phyloP scores from a whole-genome alignment of 108 stramenopile genomes.

The Discostella stelligeroides region DNA sequence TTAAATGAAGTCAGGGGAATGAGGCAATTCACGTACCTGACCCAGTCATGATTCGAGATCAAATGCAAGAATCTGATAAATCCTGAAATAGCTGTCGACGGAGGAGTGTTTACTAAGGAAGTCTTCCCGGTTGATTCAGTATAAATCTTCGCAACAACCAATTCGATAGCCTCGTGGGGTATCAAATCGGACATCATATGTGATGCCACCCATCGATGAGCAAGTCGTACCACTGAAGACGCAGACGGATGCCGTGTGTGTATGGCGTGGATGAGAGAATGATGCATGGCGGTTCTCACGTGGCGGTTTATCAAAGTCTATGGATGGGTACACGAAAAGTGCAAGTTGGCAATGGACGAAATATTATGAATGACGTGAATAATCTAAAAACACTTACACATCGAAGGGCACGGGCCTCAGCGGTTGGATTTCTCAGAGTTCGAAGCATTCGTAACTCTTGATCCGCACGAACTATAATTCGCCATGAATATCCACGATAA shows the following conservation, averaged over 20 bases:
- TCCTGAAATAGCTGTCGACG: conserved; percentile 64
- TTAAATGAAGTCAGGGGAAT: background rate
- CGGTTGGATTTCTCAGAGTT: conserved; percentile 57
- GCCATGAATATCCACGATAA: conserved; percentile 77
- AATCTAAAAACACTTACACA: conserved; percentile 18
- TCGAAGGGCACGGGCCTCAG: conserved; percentile 54
- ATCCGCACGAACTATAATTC: conserved; percentile 80
- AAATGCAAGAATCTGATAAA: conserved; percentile 72
- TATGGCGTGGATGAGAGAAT: conserved; percentile 80
- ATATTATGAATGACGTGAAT: background rate
- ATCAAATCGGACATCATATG: conserved; percentile 83
- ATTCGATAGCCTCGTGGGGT: conserved; percentile 73
- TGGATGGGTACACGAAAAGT: conserved; percentile 1
- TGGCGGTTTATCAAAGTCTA: conserved; percentile 60
- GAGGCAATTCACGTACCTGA: conserved; percentile 38
- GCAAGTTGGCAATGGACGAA: background rate
- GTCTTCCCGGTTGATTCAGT: conserved; percentile 43
- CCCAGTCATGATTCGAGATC: conserved; percentile 80
- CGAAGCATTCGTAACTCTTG: conserved; percentile 75
- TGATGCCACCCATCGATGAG: conserved; percentile 72
- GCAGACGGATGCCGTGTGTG: conserved; percentile 81
- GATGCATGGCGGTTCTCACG: conserved; percentile 71
- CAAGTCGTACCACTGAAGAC: conserved; percentile 66
- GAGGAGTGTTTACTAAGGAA: conserved; percentile 42
- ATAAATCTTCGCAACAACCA: conserved; percentile 82